phyloP scores from a whole-genome alignment of 129 eudicot species.

The Solidago caesia region DNA sequence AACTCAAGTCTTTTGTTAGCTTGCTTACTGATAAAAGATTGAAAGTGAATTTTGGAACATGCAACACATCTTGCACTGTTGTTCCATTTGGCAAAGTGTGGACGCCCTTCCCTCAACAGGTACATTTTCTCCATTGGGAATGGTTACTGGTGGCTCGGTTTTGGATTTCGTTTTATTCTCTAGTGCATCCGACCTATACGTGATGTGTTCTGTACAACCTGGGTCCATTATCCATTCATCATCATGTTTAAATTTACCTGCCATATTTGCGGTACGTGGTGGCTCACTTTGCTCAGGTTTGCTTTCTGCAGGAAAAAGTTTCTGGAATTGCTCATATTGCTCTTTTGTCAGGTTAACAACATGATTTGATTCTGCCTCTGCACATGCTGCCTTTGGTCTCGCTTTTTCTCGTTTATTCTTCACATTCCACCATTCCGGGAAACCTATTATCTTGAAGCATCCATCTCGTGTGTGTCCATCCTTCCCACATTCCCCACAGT shows the following conservation, averaged over 20 bases:
- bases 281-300: not conserved
- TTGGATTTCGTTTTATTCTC: not conserved
- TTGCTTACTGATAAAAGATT: too few species aligned
- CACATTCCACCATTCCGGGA: not conserved
- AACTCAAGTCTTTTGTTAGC: too few species aligned
- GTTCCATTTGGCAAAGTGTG: too few species aligned
- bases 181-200: not conserved
- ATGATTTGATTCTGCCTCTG: not conserved
- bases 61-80: too few species aligned
- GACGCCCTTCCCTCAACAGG: too few species aligned
- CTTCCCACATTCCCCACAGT: not conserved
- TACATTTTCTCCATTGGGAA: too few species aligned
- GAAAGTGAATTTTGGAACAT: too few species aligned
- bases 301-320: not conserved
- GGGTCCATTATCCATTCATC: not conserved
- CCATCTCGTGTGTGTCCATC: constrained; percentile 9
- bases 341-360: not conserved
- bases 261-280: constrained; percentile 2
- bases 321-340: constrained; percentile 3
- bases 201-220: constrained; percentile 7
- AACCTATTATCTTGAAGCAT: too few species aligned
- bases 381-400: not conserved
- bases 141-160: not conserved
- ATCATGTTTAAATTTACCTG: not conserved
- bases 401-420: constrained; percentile 1